Base-by-base conservation (phyloP, 2,329 filamentous ascomycete species). In the Rutstroemia sp. region DNA sequence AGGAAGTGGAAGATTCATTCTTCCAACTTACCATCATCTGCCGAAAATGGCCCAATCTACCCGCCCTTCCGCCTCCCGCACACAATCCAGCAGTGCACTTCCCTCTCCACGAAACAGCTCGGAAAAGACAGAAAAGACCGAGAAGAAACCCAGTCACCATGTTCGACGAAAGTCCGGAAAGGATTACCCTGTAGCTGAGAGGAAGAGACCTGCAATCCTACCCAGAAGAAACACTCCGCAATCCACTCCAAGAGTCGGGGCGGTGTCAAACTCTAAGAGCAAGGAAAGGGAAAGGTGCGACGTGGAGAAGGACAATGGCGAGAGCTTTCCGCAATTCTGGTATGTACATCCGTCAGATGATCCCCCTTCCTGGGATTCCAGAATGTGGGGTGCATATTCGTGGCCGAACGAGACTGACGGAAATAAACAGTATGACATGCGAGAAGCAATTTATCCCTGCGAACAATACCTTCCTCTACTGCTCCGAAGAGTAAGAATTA, bases 321-420 rank as follows among this genome's bases (percentile, higher is more conserved):
- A 85, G 66, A 82, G 78, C 69, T 85, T 86, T 61, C 82, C 82
- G 21, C 81, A 85, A 67, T 85, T 76, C 66, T 86, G 82, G 82
- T 86, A 77, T 57, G 52, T 50, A 34, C 7, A 55, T 37, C 48
- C 10, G 18, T 50, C 37, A 23, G 38, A 50, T 50, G 38, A 55
- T 19, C 39, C 19, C 23, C 21, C 38, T 12, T 48, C 37, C 21
- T 38, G 21, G 21, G 18, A 25, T 30, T 9, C 37, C 54, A 59
- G 37, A 46, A 50, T 61, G 61, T 59, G 62, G 64, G 62, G 63
- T 65, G 63, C 64, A 63, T 58, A 59, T 56, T 46, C 34, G 37
- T 41, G 50, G 47, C 52, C 49, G 51, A 39, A 19, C 38, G 41
- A 46, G 19, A 58, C 64, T 67, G 60, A 67, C 64, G 49, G 63